These are phyloP conservation scores for Ambrosiella beaveri DNA, from an alignment of 2,329 filamentous ascomycete species.

Conservation along the genomic window DNA sequence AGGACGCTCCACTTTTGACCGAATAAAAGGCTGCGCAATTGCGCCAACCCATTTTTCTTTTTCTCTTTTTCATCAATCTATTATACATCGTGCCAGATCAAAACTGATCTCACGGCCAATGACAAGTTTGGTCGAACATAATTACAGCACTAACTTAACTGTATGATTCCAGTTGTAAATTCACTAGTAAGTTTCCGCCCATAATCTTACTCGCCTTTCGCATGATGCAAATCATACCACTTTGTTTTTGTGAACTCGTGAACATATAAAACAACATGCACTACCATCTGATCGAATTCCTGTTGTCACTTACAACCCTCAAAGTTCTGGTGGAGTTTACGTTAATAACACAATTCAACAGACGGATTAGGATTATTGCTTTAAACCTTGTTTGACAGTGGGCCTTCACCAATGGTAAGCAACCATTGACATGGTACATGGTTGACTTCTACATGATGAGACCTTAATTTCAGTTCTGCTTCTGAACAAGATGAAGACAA, in stretches of 20 bases:
- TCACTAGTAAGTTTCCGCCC: background rate
- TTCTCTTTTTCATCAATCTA: background rate
- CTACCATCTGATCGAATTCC: conserved; percentile 49
- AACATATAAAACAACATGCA: conserved; percentile 45
- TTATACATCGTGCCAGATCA: background rate
- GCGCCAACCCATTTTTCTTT: background rate
- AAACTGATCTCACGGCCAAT: background rate
- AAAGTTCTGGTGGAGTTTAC: background rate
- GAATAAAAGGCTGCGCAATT: background rate
- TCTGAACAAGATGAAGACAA: conserved; percentile 48
- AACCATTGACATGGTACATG: background rate
- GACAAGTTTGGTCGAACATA: background rate
- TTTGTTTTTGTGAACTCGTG: conserved; percentile 17
- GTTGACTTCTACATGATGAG: conserved; percentile 40
- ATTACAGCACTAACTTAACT: background rate
- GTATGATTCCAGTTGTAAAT: background rate
- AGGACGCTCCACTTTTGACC: background rate
- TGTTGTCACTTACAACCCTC: background rate
- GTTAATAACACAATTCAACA: no score
- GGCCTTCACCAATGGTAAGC: background rate
- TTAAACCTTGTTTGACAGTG: no score
- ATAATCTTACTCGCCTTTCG: background rate
- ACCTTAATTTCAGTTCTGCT: conserved; percentile 54
- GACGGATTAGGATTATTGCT: no score
- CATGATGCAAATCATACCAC: conserved; percentile 13